phyloP scores from a whole-genome alignment of 495 filamentous ascomycete genomes.

The Aspergillus campestris region DNA sequence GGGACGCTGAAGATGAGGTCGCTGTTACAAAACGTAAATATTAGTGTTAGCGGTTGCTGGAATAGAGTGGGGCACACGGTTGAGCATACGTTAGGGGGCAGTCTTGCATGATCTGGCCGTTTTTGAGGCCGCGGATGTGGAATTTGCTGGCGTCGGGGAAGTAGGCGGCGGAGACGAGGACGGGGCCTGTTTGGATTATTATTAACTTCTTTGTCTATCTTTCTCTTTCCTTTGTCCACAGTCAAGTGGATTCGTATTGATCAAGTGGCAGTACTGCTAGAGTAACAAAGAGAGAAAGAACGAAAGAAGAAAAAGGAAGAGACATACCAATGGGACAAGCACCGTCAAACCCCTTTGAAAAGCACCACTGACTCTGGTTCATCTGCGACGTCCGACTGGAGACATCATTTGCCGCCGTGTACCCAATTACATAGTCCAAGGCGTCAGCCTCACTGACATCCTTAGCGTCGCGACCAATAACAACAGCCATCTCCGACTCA shows the following conservation, averaged over 20 bases:
- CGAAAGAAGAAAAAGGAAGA: neutral
- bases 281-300: neutral
- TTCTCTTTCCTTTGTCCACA: too few species aligned
- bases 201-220: too few species aligned
- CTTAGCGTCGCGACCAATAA: constrained; percentile 62
- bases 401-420: constrained; percentile 73
- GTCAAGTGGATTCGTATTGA: too few species aligned
- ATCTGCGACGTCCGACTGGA: constrained; percentile 74
- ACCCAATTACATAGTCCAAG: constrained; percentile 69
- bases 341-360: constrained; percentile 79
- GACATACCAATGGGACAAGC: constrained; percentile 63
- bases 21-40: too few species aligned
- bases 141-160: constrained; percentile 58
- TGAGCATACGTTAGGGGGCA: constrained; percentile 39
- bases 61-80: neutral
- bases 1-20: neutral
- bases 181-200: constrained; percentile 31
- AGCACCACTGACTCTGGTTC: constrained; percentile 69
- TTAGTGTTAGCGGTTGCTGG: neutral
- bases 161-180: constrained; percentile 43
- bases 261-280: neutral
- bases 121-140: constrained; percentile 56
- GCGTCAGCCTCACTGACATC: constrained; percentile 64
- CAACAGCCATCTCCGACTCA: constrained; percentile 70
- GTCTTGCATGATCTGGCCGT: constrained; percentile 63